Base-by-base conservation (phyloP, 805 yeast species). In the Schizosaccharomyces octosporus region DNA sequence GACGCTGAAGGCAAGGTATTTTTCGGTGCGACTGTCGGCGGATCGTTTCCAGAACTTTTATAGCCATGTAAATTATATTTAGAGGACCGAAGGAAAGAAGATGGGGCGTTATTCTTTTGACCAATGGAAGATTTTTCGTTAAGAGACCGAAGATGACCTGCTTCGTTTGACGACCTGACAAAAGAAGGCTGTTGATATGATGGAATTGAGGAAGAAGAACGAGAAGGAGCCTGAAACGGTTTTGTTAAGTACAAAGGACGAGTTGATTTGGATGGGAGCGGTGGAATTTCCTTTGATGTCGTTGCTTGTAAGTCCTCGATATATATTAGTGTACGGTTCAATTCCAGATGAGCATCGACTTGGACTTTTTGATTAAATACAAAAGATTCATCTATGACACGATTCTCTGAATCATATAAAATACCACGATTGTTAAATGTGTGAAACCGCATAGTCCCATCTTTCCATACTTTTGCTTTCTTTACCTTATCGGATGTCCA, bases 401-500 rank as follows among this genome's bases (percentile, higher is more conserved):
- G 57, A 17, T 51, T 24, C 9, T 51, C 32, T 7, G 57, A 51
- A 59, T 70, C 72, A 29, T 62, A 60, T 13, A 70, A 64, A 39
- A 65, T 58, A 5, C 66, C 64, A 27, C 66, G 64, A 21, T 57
- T 48, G 60, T 65, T 64, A 61, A 63, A 60, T 7, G 19, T 19
- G 55, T 64, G 62, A 59, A 66, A 65, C 24, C 62, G 63, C 45
- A 68, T 62, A n/a, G 45, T 61, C 5, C 73, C 73, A 59, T 70
- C 72, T 59, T 66, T 64, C 72, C 72, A 70, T 59, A 63, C 64
- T 61, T 70, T 70, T 51, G 63, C 66, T 62, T 70, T 70, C 64
- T 70, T 72, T 13, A 65, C 64, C 54, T 70, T 59, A 27, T 70
- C 65, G 1, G 68, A 60, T 21, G 73, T 68, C 66, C 66, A 70